Conservation (phyloP, 2,329 filamentous ascomycete species). For the Pseudogymnoascus sp. region DNA sequence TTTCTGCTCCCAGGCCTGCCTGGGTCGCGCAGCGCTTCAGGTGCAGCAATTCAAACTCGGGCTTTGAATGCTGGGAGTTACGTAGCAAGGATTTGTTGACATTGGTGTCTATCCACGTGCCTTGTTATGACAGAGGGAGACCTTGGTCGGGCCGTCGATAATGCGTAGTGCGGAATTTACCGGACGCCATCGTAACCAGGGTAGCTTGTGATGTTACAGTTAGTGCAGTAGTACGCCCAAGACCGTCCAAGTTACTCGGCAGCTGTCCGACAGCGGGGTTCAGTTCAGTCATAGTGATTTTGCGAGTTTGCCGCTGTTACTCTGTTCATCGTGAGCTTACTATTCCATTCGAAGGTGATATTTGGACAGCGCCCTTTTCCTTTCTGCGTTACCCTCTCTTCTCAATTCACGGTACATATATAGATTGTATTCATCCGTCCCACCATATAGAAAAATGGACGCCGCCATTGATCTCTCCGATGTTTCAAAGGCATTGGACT, state of each 20-base stretch:
- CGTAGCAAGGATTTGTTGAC: conserved; percentile 1
- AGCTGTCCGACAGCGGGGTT: background rate
- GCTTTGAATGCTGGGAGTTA: background rate
- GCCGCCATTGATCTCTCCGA: conserved; percentile 82
- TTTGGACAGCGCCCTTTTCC: background rate
- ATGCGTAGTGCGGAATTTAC: background rate
- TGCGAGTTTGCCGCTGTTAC: background rate
- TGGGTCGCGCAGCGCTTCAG: conserved; percentile 7
- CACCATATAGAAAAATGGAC: conserved; percentile 59
- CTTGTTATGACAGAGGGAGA: conserved; percentile 8
- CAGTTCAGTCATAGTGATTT: background rate
- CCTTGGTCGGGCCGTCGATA: conserved; percentile 2
- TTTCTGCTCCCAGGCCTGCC: conserved; percentile 15
- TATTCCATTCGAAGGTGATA: background rate
- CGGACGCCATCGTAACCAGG: background rate
- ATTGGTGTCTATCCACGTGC: conserved; percentile 9
- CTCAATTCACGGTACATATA: conserved; percentile 1
- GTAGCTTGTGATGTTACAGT: background rate
- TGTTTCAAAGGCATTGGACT: conserved; percentile 76
- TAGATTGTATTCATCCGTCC: background rate
- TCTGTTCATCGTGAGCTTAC: background rate
- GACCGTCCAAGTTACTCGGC: background rate
- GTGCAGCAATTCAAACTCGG: conserved; percentile 5
- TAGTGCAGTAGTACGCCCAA: too few species aligned
- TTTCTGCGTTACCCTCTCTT: background rate